A percentile compares a stretch with the other conserved stretches of the same genome.
These are phyloP conservation scores for Xeromyces bisporus DNA, from an alignment of 495 filamentous ascomycete genomes.

Conservation along the genomic window DNA sequence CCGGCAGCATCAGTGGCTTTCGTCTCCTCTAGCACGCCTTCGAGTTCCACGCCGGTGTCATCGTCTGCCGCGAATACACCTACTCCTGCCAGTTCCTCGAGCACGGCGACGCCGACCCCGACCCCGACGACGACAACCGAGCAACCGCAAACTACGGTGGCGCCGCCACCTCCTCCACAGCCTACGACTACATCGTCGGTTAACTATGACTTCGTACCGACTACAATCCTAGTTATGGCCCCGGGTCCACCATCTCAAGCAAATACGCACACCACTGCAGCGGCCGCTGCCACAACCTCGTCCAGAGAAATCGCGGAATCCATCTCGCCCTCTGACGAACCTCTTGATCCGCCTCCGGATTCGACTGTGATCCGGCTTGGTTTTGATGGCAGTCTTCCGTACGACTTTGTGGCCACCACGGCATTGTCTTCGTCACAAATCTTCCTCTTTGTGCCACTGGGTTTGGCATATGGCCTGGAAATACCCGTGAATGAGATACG, in stretches of 20 bases:
- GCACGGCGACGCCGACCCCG: background rate
- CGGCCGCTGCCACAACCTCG: slow-evolving; percentile 15
- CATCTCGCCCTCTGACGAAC: slow-evolving; percentile 48
- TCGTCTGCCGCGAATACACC: background rate
- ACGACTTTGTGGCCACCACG: slow-evolving; percentile 57
- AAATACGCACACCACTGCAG: slow-evolving; percentile 5
- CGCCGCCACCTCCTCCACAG: too few species aligned
- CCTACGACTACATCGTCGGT: slow-evolving; percentile 9
- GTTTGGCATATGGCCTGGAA: slow-evolving; percentile 48
- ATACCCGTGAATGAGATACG: slow-evolving; percentile 33
- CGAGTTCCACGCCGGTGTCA: background rate
- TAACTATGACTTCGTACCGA: slow-evolving; percentile 7
- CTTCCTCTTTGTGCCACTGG: slow-evolving; percentile 62
- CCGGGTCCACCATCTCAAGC: slow-evolving; percentile 5
- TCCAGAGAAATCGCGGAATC: slow-evolving; percentile 52
- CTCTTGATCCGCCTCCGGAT: slow-evolving; percentile 38
- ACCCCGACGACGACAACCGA: slow-evolving; percentile 1
- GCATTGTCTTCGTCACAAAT: slow-evolving; percentile 66
- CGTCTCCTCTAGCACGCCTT: background rate
- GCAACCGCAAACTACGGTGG: too few species aligned
- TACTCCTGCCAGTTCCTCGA: background rate
- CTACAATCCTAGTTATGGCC: slow-evolving; percentile 12
- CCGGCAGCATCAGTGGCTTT: background rate
- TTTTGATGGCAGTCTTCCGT: slow-evolving; percentile 65
- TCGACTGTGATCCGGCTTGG: slow-evolving; percentile 65